Base-by-base conservation (phyloP, 768 basidiomycete species). In the Boletus rubescentipes region DNA sequence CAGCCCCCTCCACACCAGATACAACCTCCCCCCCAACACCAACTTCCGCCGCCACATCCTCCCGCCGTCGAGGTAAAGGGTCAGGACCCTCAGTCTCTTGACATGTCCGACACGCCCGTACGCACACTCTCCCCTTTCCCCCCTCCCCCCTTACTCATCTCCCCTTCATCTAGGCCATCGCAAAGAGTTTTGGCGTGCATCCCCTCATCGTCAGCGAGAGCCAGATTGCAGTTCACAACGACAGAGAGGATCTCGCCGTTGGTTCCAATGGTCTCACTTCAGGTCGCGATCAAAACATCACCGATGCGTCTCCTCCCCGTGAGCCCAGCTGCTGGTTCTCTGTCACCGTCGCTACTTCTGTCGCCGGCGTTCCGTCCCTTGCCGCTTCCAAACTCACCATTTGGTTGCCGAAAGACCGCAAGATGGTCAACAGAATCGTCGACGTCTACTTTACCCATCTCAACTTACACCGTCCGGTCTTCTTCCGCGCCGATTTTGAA, bases 381-480 rank as follows among this genome's bases (percentile, higher is more conserved):
- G 23, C 67, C 57, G 42, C 64, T 49, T 49, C 75, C 64, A 53
- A 66, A 55, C 57, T 76, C 34, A 64, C 75, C 11, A 72, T 87
- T 35, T 91, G 84, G 84, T 73, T 93, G 16, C 91, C 91, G 21
- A 87, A 86, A 65, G 87, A 92, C 67, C 84, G 87, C 47, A 74
- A 76, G 9, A 84, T 86, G 75, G 81, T 85, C 14, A 70, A 76
- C 40, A 71, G 73, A 46, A 81, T 92, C 57, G 76, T 87, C 53
- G 78, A 86, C 12, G 79, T 82, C 46, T 93, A 92, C 68, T 93
- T 93, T 68, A 65, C 72, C 3, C 83, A 83, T 46, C 88, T 93
- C 67, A 91, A 93, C 58, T 67, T 80, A 59, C 90, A 93, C 65
- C 82, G 91, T 2, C 91, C 91, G 0, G 86, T 91, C 46, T 90